Conservation (phyloP, 1,284 basidiomycete species). For the Ceratobasidium sp. region DNA sequence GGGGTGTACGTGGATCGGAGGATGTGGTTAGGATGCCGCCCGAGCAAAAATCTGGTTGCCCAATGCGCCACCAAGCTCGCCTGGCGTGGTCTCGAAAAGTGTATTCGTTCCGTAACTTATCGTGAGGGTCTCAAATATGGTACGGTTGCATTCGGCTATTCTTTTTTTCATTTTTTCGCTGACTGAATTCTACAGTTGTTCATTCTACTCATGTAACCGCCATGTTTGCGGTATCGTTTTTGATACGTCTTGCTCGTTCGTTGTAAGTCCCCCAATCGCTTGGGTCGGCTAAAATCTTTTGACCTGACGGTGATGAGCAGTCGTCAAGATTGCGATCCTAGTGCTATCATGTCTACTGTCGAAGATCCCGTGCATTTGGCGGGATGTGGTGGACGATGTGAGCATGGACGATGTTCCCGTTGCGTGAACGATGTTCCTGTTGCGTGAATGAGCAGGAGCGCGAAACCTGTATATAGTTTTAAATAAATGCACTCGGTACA, state of each 20-base stretch:
- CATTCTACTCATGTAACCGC: constrained; percentile 92
- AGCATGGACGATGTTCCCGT: no score
- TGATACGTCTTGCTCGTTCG: constrained; percentile 85
- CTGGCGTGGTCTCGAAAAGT: constrained; percentile 76
- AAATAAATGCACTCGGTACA: no score
- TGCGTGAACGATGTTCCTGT: no score
- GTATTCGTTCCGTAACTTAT: constrained; percentile 82
- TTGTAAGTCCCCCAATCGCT: constrained; percentile 69
- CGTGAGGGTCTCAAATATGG: constrained; percentile 91
- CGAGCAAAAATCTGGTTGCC: constrained; percentile 76
- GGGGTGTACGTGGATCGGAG: constrained; percentile 78
- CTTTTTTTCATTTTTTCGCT: constrained; percentile 26
- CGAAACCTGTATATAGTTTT: no score
- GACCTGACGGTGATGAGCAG: constrained; percentile 53
- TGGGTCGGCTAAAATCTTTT: background rate
- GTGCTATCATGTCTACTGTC: constrained; percentile 80
- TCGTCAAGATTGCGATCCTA: constrained; percentile 85
- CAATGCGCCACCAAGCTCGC: constrained; percentile 79
- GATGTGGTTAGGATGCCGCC: constrained; percentile 80
- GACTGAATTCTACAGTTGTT: constrained; percentile 68
- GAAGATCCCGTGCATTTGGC: constrained; percentile 77
- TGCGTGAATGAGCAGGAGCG: no score
- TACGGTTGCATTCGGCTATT: constrained; percentile 56
- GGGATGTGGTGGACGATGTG: no score
- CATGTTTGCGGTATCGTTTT: constrained; percentile 90